Evolutionary conservation across 768 basidiomycete species (phyloP).

Genomic region (Pseudohyphozyma bogoriensis): DNA sequence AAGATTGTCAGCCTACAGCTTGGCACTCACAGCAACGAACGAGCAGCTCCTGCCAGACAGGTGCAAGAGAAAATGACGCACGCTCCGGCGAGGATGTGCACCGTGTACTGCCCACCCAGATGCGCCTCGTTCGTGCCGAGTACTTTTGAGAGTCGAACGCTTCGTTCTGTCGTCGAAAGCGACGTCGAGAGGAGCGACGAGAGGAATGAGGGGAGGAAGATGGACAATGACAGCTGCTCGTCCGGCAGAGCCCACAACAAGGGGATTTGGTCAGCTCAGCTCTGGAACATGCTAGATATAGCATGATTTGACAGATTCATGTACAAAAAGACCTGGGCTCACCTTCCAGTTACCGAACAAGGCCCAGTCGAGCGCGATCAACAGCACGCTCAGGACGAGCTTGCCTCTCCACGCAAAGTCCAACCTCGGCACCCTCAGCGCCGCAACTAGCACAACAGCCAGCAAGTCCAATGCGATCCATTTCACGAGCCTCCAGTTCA

Average conservation of each 20-base stretch:
- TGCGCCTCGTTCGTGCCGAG: constrained; percentile 10
- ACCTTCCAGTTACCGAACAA: constrained; percentile 25
- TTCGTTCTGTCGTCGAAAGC: constrained; percentile 18
- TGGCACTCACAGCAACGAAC: too few species aligned
- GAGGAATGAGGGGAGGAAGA: constrained; percentile 14
- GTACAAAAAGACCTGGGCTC: background rate
- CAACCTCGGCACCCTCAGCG: constrained; percentile 15
- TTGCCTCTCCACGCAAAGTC: constrained; percentile 17
- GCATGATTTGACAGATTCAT: too few species aligned
- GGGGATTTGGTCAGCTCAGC: too few species aligned
- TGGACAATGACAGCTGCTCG: too few species aligned
- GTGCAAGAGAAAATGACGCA: background rate
- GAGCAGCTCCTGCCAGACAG: too few species aligned
- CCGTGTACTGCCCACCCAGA: constrained; percentile 23
- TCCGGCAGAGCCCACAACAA: too few species aligned
- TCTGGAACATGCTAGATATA: too few species aligned
- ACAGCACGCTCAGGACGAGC: background rate
- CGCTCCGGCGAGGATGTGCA: constrained; percentile 28
- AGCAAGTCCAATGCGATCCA: constrained; percentile 15
- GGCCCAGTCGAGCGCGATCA: constrained; percentile 8
- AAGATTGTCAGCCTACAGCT: too few species aligned
- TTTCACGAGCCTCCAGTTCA: background rate
- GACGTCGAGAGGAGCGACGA: constrained; percentile 13
- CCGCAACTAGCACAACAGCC: background rate
- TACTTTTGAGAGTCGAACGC: constrained; percentile 11